A percentile compares a stretch with the other conserved stretches of the same genome.
Conservation (phyloP, 1,284 basidiomycete species). For the Ceraceosorus bombacis region DNA sequence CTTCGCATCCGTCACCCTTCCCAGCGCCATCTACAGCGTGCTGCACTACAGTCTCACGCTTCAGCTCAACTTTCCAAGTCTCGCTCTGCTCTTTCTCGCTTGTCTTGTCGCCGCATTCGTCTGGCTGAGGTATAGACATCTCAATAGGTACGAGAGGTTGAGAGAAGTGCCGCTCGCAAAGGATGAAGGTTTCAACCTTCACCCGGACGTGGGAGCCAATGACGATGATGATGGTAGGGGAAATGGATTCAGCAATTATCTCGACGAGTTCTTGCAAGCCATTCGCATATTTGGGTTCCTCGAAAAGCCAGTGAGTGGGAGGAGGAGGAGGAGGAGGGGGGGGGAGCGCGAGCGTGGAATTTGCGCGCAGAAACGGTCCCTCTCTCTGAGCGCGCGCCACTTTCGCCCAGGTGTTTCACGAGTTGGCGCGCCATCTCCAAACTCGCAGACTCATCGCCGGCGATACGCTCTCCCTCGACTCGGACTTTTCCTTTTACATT, state of each 20-base stretch:
- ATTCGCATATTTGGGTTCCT: slow-evolving; percentile 48
- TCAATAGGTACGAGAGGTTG: slow-evolving; percentile 44
- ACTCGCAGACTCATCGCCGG: slow-evolving; percentile 44
- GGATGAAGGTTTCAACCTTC: slow-evolving; percentile 42
- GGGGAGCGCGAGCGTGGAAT: too few relatives aligned
- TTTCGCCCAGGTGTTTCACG: slow-evolving; percentile 36
- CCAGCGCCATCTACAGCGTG: slow-evolving; percentile 34
- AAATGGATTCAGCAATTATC: slow-evolving; percentile 43
- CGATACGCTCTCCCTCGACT: slow-evolving; percentile 39
- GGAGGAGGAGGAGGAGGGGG: neutral
- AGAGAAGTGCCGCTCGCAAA: slow-evolving; percentile 43
- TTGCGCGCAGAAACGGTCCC: too few relatives aligned
- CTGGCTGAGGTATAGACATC: slow-evolving; percentile 50
- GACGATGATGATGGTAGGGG: slow-evolving; percentile 30
- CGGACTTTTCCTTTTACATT: slow-evolving; percentile 46
- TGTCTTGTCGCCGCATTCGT: slow-evolving; percentile 28
- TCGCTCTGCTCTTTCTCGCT: slow-evolving; percentile 32
- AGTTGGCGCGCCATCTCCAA: slow-evolving; percentile 45
- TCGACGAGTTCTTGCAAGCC: slow-evolving; percentile 47
- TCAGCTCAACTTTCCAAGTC: slow-evolving; percentile 43
- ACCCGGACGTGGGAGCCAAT: slow-evolving; percentile 35
- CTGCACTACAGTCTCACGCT: slow-evolving; percentile 43
- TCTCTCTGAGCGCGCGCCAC: neutral
- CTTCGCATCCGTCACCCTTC: slow-evolving; percentile 42
- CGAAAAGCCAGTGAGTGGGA: slow-evolving; percentile 35